phyloP scores from a whole-genome alignment of 768 basidiomycete species.

The Phanerochaete carnosa region DNA sequence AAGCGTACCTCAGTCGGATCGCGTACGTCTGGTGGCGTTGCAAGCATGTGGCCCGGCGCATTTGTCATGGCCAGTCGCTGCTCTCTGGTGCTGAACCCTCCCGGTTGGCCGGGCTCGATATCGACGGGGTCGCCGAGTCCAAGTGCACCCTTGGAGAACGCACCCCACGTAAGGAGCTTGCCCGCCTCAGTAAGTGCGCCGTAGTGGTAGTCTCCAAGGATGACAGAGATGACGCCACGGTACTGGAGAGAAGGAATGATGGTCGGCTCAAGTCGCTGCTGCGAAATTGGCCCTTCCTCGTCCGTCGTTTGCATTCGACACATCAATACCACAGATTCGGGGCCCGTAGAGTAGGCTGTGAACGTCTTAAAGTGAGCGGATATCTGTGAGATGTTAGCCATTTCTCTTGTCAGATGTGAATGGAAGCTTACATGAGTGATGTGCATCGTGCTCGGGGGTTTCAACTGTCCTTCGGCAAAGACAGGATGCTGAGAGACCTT shows the following conservation, averaged over 20 bases:
- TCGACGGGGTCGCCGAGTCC: slow-evolving; percentile 76
- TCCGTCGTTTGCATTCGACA: slow-evolving; percentile 49
- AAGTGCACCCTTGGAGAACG: slow-evolving; percentile 73
- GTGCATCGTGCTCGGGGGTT: slow-evolving; percentile 44
- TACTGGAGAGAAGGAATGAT: slow-evolving; percentile 75
- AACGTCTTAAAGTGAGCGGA: slow-evolving; percentile 84
- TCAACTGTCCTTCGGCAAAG: slow-evolving; percentile 35
- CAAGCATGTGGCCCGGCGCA: slow-evolving; percentile 25
- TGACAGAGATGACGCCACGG: slow-evolving; percentile 77
- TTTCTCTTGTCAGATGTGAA: too few species aligned
- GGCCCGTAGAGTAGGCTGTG: slow-evolving; percentile 74
- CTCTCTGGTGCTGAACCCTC: slow-evolving; percentile 42
- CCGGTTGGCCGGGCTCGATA: slow-evolving; percentile 52
- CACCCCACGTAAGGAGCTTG: slow-evolving; percentile 78
- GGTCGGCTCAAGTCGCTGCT: slow-evolving; percentile 35
- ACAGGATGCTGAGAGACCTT: slow-evolving; percentile 43
- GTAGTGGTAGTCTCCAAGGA: slow-evolving; percentile 90
- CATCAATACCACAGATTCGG: slow-evolving; percentile 70
- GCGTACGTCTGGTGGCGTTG: slow-evolving; percentile 40
- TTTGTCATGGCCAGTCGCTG: slow-evolving; percentile 28
- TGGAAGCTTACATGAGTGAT: slow-evolving; percentile 70
- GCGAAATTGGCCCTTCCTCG: background rate
- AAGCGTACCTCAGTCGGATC: slow-evolving; percentile 74
- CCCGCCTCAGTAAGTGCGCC: slow-evolving; percentile 81
- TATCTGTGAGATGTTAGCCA: slow-evolving; percentile 44